Base-by-base conservation (phyloP, 805 yeast species). In the Scheffersomyces lignosus region DNA sequence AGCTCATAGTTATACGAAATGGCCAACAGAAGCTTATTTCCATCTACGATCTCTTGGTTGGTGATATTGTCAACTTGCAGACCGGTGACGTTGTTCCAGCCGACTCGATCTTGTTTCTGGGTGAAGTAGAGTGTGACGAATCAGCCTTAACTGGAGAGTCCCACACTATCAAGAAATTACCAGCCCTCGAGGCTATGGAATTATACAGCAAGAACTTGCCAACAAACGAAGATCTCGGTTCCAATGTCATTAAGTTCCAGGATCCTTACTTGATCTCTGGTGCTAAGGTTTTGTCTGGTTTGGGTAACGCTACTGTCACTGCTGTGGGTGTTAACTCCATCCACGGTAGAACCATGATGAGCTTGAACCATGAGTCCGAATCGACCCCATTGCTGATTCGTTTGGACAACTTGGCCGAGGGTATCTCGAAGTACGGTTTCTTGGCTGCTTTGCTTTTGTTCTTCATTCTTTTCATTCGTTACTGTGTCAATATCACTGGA, bases 51-150 rank as follows among this genome's bases (percentile, higher is more conserved):
- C 62, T 95, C 33, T 51, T 83, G 23, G 97, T 87, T 15, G 99
- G 99, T 29, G 99, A 93, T 56, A 48, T 93, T 3, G 64, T 91
- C 16, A 67, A 71, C 33, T 64, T 93, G 31, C 95, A 89, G 59
- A 95, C 98, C 2, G 99, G 99, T 44, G 99, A 93, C 53, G 80
- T 93, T 37, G 68, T 91, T 1, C 95, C 98, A 0, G 93, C 91
- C 1, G 99, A 93, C 62, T 80, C 87, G 22, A 67, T 93, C 4
- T 59, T 91, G 41, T 66, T 89, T 8, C 58, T 67, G 7, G 96
- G 97, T 5, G 77, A 74, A 29, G 75, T 93, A 43, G 91, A 87
- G 49, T 83, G 91, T 58, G 99, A 93, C 58, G 99, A 93, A 66
- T 79, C 90, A 27, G 80, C 96, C 0, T 75, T 91, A 24, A 91